These are phyloP conservation scores for Neurospora sp. DNA, from an alignment of 495 filamentous ascomycete genomes.

Conservation along the genomic window DNA sequence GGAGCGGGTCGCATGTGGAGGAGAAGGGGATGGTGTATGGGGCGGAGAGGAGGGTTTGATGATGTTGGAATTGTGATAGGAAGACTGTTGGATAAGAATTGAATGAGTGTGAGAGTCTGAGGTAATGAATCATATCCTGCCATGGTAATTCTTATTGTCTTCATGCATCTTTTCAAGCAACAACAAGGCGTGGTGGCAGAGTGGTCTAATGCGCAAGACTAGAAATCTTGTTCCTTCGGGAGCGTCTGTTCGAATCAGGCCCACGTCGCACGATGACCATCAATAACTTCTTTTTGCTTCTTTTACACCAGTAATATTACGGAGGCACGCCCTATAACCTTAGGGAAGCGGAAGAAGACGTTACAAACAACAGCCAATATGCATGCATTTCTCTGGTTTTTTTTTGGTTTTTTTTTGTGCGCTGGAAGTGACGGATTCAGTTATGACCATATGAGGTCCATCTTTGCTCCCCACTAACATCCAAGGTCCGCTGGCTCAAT, in stretches of 20 bases:
- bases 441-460: not conserved
- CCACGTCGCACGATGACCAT: not conserved
- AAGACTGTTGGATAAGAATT: not conserved
- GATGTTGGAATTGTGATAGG: not conserved
- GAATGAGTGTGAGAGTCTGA: not conserved
- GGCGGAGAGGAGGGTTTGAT: not conserved
- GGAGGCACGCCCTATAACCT: not conserved
- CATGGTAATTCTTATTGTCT: not conserved
- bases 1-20: constrained; percentile 1
- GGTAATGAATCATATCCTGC: not conserved
- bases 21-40: not conserved
- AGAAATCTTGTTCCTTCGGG: not conserved
- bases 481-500: not conserved
- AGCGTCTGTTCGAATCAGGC: not conserved
- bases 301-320: not conserved
- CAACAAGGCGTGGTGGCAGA: not conserved
- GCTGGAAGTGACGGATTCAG: not conserved
- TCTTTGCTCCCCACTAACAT: not conserved
- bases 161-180: not conserved
- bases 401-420: not conserved
- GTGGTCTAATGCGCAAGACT: not conserved
- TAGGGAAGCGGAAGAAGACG: not conserved
- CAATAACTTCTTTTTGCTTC: not conserved
- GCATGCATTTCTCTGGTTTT: not conserved
- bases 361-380: not conserved